Conservation (phyloP, 345 rosid species). For the Eucalyptus curtisii region DNA sequence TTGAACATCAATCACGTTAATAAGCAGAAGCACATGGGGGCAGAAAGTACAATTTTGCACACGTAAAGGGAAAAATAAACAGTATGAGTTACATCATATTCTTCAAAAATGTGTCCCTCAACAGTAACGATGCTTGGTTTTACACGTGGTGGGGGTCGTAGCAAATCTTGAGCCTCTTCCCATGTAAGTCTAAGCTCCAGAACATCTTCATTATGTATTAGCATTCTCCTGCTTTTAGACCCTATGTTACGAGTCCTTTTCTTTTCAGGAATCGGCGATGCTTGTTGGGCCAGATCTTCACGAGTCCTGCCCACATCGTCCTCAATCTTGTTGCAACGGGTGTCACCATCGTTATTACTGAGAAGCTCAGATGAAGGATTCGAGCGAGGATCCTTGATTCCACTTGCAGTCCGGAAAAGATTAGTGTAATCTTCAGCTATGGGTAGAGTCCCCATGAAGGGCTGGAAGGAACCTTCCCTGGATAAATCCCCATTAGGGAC, state of each 20-base stretch:
- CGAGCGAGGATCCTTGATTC: slow-evolving; percentile 54
- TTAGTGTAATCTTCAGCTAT: slow-evolving; percentile 55
- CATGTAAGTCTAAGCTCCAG: slow-evolving; percentile 86
- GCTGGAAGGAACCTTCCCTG: slow-evolving; percentile 49
- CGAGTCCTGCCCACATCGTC: slow-evolving; percentile 53
- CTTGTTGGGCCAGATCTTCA: slow-evolving; percentile 22
- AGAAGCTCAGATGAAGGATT: slow-evolving; percentile 56
- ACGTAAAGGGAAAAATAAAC: background rate
- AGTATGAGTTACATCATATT: slow-evolving; percentile 66
- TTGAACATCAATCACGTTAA: background rate
- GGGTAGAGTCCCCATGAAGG: slow-evolving; percentile 46
- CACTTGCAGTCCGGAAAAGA: slow-evolving; percentile 74
- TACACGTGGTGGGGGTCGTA: slow-evolving; percentile 61
- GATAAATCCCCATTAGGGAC: slow-evolving; percentile 44
- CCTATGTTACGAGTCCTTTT: slow-evolving; percentile 82
- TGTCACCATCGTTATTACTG: slow-evolving; percentile 45
- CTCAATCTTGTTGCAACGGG: slow-evolving; percentile 57
- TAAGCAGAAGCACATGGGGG: background rate
- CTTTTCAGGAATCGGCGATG: slow-evolving; percentile 37
- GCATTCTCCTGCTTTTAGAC: slow-evolving; percentile 76
- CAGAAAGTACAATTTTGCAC: background rate
- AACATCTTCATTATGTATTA: slow-evolving; percentile 70
- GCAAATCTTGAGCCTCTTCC: slow-evolving; percentile 96
- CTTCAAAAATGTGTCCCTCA: slow-evolving; percentile 90
- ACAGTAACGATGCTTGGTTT: slow-evolving; percentile 61